Base-by-base conservation (phyloP, 164 flowering plant species). In the Aristolochia californica region DNA sequence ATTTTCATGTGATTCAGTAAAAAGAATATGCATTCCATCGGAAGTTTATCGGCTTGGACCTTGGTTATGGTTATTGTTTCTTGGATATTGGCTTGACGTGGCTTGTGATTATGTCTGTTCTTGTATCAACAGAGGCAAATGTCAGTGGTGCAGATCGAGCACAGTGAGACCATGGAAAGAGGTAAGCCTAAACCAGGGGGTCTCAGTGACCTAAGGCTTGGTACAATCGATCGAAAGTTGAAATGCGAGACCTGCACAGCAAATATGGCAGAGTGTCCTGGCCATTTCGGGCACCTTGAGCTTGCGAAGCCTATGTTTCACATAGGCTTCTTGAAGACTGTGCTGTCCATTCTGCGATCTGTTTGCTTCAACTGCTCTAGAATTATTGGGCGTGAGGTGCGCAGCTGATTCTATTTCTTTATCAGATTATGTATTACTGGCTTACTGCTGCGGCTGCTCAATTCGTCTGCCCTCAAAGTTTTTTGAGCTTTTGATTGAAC, bases 351-450 rank as follows among this genome's bases (percentile, higher is more conserved):
- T 15, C 78, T 90, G 84, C 85, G 97, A 13, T 84, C 85, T 24
- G 96, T 94, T 25, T 94, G 99, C 83, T 90, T 90, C 79, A 94
- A 88, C 68, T 94, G 99, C 79, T 90, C 99, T 15, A 90, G 88
- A 49, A 84, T 94, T 45, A 78, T 94, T 1, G 91, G 84, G 2
- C 91, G 88, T 61, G 97, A 90, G 99, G 97, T 93, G 48, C 28
- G 10, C 34, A 28, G 34, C 34, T 28, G 34, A n/a, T 28, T 28
- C 34, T 28, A 7, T 7, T 28, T 28, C 34, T 28, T 28, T 28
- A 28, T 2, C 34, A 28, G 34, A 28, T 28, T n/a, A 28, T 7
- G 7, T 3, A 28, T 28, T 28, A 2, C 7, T 28, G 7, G 5
- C 5, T 28, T 28, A 28, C 34, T 28, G 34, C 34, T 28, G 34